Evolutionary conservation across 1,284 basidiomycete species (phyloP), one percentile per base, ranked within the genome.

Genomic region (Vanrija pseudolonga): DNA sequence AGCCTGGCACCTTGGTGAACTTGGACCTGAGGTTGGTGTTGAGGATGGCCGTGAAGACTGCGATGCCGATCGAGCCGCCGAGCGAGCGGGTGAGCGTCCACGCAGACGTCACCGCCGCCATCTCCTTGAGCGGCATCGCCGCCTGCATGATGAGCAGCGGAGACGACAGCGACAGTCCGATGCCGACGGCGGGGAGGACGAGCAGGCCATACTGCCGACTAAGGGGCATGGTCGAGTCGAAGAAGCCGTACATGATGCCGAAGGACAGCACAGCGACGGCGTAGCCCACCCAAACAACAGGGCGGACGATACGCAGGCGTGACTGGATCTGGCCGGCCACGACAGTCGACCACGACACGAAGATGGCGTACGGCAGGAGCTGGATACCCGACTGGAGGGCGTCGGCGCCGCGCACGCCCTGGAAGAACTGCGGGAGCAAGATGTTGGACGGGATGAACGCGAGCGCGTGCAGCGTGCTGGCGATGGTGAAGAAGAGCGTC

Each of bases 101-200:
- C 5, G 70, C 72, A 7, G 63, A 59, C 4, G 73, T 76, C 2
- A 67, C 60, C 1, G 72, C 67, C 14, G 73, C 73, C 72, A 76
- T 72, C 36, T 76, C 75, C 50, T 69, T 67, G 24, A 67, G 38
- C 11, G 73, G 73, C 72, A 76, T 72, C 1, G 72, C 65, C 1
- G 73, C 71, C 60, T 76, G 72, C 5, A 73, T 44, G 43, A 69
- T 59, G 18, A 72, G n/a, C 50, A 73, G 62, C 1, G 71, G 70
- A 2, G 63, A 60, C 40, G 63, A 61, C 17, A 73, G 59, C 18
- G 59, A 50, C 8, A 69, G 37, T 0, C 70, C 73, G 14, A 64
- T 46, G 3, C 69, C 71, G 4, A 65, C 39, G 6, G 60, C 66
- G 0, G 63, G 53, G 23, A 71, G 45, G 17, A 65, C 52, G 14